Base-by-base conservation (phyloP, 768 basidiomycete genomes). In the Punctularia strigosozonata region DNA sequence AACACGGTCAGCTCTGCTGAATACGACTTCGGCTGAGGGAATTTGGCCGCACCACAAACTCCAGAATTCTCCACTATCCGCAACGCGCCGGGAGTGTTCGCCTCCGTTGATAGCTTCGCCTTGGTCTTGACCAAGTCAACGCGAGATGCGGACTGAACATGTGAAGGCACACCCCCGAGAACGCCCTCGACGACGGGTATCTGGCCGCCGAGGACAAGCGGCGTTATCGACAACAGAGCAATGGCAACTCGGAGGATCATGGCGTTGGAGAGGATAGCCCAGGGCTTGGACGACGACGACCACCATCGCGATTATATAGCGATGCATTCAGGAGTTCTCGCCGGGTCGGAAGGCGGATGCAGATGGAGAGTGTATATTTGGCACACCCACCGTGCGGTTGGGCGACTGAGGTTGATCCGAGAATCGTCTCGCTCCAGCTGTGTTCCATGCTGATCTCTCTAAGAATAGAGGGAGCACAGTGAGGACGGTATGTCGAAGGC, bases 41-140 rank as follows among this genome's bases (percentile, higher is more conserved):
- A 25, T 31, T 14, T 12, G 25, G 26, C 43, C 53, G 31, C 45
- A 73, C 73, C 73, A 52, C 77, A 80, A 25, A 79, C 52, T 7
- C 75, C 73, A 5, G 75, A 75, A 46, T 79, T 78, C 47, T 78
- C 71, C 2, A 66, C 62, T 12, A 73, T 61, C 5, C 77, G 68
- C 23, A 78, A 62, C 45, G 66, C 60, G 21, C 73, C 73, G 6
- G 72, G 68, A 2, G 52, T 53, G 5, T 55, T 52, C 7, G 46
- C 45, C 1, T 46, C 39, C 10, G 49, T 36, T 12, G 25, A 19
- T 17, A 31, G n/a, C 15, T 20, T 31, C 24, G 24, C 36, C n/a
- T n/a, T n/a, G 32, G 13, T n/a, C 13, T 22, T 18, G 20, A 30
- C 30, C n/a, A 42, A 43, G 25, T 22, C n/a, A 8, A 32, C 35